Evolutionary conservation across 73 alveolate species (phyloP), one percentile per base, ranked within the genome.

Genomic region (Paramecium biaurelia): DNA sequence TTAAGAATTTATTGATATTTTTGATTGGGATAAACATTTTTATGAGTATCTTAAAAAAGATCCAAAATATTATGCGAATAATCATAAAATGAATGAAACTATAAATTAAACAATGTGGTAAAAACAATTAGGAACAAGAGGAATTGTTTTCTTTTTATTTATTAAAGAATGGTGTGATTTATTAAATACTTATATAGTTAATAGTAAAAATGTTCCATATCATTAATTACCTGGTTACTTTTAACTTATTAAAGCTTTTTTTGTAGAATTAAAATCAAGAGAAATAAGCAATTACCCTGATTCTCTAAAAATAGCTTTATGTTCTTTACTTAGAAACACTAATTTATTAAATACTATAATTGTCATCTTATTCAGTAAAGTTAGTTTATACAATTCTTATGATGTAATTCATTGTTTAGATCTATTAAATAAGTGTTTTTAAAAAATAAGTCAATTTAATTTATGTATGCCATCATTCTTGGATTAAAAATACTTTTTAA

Each of bases 101-200:
- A 57, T 94, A 4, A 85, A 67, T 43, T 45, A 89, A 57, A 70
- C 85, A 12, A 76, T 59, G 42, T 96, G 99, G 98, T 70, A 93
- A 42, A 68, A 95, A 6, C 74, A 96, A 68, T 86, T 96, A 21
- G 86, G 92, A 20, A 96, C 95, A 92, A 49, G 99, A 85, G 99
- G 99, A n/a, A 92, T 93, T 7, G 99, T 98, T 21, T 94, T 94
- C 93, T 96, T 96, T 88, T 85, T 94, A 58, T 94, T 96, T 86
- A 59, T 95, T 2, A 82, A 95, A 43, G 94, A 95, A 86, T 95
- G 97, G 98, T 97, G 95, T 35, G 90, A 85, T n/a, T 95, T 95
- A 43, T 95, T 95, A 30, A 68, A 84, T 74, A 49, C 41, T 32
- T 79, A 89, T 14, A 90, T 94, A 14, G 92, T 95, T 2, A 96